Evolutionary conservation across 139 green algal species (phyloP), one percentile per base, ranked within the genome.

Genomic region (Diplosphaera chodatii): DNA sequence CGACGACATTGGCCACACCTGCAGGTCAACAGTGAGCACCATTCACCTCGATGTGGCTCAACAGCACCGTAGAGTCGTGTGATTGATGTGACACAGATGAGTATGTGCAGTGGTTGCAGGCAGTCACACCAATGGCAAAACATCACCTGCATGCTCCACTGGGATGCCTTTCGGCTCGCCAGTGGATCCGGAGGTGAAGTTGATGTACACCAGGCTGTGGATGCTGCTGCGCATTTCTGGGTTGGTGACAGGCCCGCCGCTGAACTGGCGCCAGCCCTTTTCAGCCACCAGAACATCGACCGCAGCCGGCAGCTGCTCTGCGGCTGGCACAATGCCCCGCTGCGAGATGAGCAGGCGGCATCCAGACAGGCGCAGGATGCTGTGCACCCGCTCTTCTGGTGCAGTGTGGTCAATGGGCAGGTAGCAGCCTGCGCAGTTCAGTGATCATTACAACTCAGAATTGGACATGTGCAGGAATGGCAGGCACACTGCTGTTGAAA

Each of bases 181-280:
- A 5, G 86, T 89, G 22, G 71, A 82, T 30, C 86, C 86, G 1
- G 75, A 84, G 28, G 86, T 89, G 81, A 88, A 91, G 48, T 88
- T 85, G 40, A 81, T 74, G 78, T 85, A 84, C 15, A 75, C 78
- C n/a, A 86, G 55, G 40, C 79, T 59, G 48, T 3, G 16, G 48
- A 25, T 3, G 48, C 48, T 23, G 48, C 48, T 25, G 16, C 48
- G 10, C 48, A 3, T 3, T 3, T n/a, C 48, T 18, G 18, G 10
- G 48, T 25, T 25, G 16, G 16, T 18, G 48, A 4, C 48, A 3
- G 48, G 48, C 10, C 18, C 13, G 48, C 48, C 25, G 48, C 48
- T 59, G 48, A 59, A 59, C 48, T 25, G 48, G 13, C 25, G 48
- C 48, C 48, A 59, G 13, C 18, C 3, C 10, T 21, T 18, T 5